phyloP scores from a whole-genome alignment of 2,329 filamentous ascomycete genomes.

The Alternaria triticimaculans region DNA sequence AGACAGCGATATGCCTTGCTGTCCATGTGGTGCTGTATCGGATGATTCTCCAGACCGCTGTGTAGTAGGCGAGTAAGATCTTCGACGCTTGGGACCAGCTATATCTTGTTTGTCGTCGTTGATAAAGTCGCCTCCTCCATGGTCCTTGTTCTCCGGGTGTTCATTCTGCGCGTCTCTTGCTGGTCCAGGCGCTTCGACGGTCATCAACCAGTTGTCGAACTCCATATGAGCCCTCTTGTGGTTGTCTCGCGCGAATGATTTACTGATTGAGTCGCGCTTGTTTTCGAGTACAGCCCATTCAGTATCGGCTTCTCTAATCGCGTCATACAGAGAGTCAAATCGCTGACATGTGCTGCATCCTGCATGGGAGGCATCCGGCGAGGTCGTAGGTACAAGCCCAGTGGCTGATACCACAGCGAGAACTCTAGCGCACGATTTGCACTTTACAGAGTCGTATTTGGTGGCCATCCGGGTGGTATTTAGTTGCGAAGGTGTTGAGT shows the following conservation, averaged over 20 bases:
- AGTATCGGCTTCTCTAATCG: slow-evolving; percentile 17
- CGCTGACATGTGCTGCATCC: slow-evolving; percentile 27
- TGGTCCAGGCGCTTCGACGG: slow-evolving; percentile 19
- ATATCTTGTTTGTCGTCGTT: slow-evolving; percentile 1
- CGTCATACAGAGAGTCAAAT: slow-evolving; percentile 22
- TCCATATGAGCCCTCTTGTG: slow-evolving; percentile 22
- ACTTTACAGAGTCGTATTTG: slow-evolving; percentile 3
- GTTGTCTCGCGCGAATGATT: slow-evolving; percentile 20
- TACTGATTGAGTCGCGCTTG: slow-evolving; percentile 20
- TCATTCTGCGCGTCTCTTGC: background rate
- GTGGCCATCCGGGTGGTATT: slow-evolving; percentile 1
- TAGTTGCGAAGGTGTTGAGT: background rate
- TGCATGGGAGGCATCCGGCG: background rate
- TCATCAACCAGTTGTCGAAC: slow-evolving; percentile 36
- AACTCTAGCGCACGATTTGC: slow-evolving; percentile 9
- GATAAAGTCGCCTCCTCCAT: background rate
- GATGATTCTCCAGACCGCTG: background rate
- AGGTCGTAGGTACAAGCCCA: slow-evolving; percentile 14
- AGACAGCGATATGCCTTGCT: background rate
- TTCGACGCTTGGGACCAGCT: slow-evolving; percentile 11
- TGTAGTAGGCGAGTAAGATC: slow-evolving; percentile 10
- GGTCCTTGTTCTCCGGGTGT: background rate
- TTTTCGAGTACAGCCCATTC: slow-evolving; percentile 16
- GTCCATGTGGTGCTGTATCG: background rate
- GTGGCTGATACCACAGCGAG: slow-evolving; percentile 17